These are phyloP conservation scores for Sphagnum tenellum DNA, from an alignment of 225 moss, liverwort and hornwort species.

Conservation along the genomic window DNA sequence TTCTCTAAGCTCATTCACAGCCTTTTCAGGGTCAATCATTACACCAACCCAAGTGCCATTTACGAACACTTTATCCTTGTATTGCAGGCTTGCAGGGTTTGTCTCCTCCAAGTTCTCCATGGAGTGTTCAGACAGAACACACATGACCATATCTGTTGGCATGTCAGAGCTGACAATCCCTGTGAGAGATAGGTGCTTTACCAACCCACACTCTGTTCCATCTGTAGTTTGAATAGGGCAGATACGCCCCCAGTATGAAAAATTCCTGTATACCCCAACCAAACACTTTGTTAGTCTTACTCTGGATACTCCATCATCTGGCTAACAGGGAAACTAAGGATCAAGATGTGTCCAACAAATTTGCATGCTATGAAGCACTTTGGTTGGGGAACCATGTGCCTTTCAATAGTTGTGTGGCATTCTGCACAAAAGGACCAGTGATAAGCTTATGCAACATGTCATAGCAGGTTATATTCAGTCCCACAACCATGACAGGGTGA, in stretches of 20 bases:
- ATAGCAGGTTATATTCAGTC: too few species aligned
- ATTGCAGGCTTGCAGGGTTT: slow-evolving; percentile 9
- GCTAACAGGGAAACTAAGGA: not conserved
- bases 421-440: not conserved
- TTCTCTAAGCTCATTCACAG: slow-evolving; percentile 18
- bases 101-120: slow-evolving; percentile 26
- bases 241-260: slow-evolving; percentile 76
- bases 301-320: not conserved
- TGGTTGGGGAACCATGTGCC: not conserved
- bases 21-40: slow-evolving; percentile 13
- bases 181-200: slow-evolving; percentile 72
- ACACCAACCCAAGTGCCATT: slow-evolving; percentile 70
- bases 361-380: not conserved
- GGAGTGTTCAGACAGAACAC: slow-evolving; percentile 18
- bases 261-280: slow-evolving; percentile 30
- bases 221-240: slow-evolving; percentile 85
- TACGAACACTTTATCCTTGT: slow-evolving; percentile 47
- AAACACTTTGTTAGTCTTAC: not conserved
- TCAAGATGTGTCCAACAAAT: not conserved
- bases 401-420: not conserved
- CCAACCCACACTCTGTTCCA: slow-evolving; percentile 68
- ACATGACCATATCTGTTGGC: slow-evolving; percentile 43
- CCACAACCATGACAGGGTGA: not conserved
- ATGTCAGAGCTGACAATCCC: slow-evolving; percentile 56
- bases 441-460: not conserved